Evolutionary conservation across 768 basidiomycete genomes (phyloP), one percentile per base, ranked within the genome.

Genomic region (Termitomyces heimii): DNA sequence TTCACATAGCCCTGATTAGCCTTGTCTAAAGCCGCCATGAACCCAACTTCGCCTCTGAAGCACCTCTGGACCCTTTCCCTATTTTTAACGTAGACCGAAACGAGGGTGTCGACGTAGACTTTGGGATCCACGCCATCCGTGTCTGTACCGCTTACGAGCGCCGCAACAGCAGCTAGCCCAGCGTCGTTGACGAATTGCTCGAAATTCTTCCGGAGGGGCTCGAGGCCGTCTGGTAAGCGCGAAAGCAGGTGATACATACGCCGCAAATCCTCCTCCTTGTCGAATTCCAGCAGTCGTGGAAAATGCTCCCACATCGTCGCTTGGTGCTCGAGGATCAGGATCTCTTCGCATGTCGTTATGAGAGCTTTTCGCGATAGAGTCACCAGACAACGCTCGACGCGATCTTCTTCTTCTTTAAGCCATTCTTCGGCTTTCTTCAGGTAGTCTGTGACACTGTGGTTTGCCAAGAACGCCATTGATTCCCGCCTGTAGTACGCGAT

Each of bases 1-100:
- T 99, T 99, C 69, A 96, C 92, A 68, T 94, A 98, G 66, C 94
- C 93, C 65, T 92, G 78, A 73, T 94, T 98, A 0, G 96, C 96
- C 80, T 94, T 86, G 72, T 98, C 96, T 53, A 98, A 75, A 70
- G 88, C 89, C 2, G 92, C 93, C 28, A 94, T 89, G 69, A 99
- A 99, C 9, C 93, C 93, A 26, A 91, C 85, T 68, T 98, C 94
- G 29, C 91, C 94, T 60, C 86, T 81, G 78, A 98, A 98, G 67
- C 92, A 91, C 62, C 89, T 83, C 20, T 82, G 80, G 44, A 96
- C 93, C 0, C 92, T 92, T 63, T 92, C 92, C 29, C 85, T 84
- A 72, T 94, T 95, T 80, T 94, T 97, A 67, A 82, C 82, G 67
- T 98, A 92, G 12, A 98, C 92, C 57, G 92, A 89, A 42, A 99